These are phyloP conservation scores for Albugo laibachii DNA, from an alignment of 352 stramenopile genomes.

Conservation along the genomic window DNA sequence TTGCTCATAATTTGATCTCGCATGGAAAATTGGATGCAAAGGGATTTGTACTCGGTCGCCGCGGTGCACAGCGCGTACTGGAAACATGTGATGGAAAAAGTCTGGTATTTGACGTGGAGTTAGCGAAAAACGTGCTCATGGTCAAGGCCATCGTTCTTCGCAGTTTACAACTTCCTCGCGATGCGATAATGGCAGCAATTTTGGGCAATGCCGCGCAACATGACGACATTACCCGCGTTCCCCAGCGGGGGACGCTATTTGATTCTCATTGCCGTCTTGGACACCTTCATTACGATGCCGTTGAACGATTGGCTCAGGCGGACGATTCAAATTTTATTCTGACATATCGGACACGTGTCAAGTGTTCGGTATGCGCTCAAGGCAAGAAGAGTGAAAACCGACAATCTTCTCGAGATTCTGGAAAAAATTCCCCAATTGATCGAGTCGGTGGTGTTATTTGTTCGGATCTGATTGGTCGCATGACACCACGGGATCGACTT, in stretches of 20 bases:
- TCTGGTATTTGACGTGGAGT: neutral
- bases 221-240: neutral
- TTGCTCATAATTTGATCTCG: too few species aligned
- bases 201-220: neutral
- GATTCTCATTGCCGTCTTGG: conserved; percentile 3
- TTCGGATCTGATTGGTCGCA: neutral
- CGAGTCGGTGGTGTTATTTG: neutral
- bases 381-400: neutral
- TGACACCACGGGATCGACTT: neutral
- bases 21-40: too few species aligned
- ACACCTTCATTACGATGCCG: conserved; percentile 3
- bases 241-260: neutral
- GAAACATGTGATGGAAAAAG: neutral
- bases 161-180: too few species aligned
- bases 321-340: neutral
- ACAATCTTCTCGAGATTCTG: neutral
- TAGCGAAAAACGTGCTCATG: neutral
- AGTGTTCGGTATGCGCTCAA: conserved; percentile 5
- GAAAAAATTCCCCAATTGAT: neutral
- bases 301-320: conserved; percentile 3
- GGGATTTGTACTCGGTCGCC: too few species aligned
- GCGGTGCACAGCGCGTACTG: neutral
- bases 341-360: neutral
- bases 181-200: neutral
- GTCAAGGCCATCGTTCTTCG: neutral